Conservation (phyloP, 2,329 filamentous ascomycete genomes). For the Microascus cirrosus region DNA sequence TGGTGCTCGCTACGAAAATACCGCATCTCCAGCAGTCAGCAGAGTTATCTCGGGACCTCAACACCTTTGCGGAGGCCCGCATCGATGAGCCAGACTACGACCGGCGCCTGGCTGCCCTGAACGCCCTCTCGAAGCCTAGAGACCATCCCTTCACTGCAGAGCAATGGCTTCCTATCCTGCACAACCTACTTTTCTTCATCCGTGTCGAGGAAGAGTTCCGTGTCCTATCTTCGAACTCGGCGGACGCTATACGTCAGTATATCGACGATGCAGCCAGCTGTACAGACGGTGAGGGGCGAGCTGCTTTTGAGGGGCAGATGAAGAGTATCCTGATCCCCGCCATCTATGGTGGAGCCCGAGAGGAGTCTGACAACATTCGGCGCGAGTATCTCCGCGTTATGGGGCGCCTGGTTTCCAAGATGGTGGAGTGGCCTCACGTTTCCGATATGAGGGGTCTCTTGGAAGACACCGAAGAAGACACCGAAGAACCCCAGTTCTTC, state of each 20-base stretch:
- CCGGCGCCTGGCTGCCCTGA: constrained; percentile 66
- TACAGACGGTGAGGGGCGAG: constrained; percentile 20
- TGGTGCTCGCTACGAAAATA: constrained; percentile 57
- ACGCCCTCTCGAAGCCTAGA: constrained; percentile 52
- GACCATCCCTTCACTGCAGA: constrained; percentile 48
- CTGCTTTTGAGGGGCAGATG: constrained; percentile 47
- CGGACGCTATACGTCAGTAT: constrained; percentile 69
- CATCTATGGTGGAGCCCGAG: constrained; percentile 64
- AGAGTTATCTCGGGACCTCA: constrained; percentile 64
- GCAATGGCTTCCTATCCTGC: constrained; percentile 80
- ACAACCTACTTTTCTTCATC: constrained; percentile 84
- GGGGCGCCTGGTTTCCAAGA: constrained; percentile 62
- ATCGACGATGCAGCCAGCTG: constrained; percentile 49
- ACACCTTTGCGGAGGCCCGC: constrained; percentile 60
- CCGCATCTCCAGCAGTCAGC: constrained; percentile 51
- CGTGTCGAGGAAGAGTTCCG: constrained; percentile 80
- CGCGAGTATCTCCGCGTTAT: constrained; percentile 72
- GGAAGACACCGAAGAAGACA: constrained; percentile 50
- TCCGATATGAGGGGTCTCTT: constrained; percentile 65
- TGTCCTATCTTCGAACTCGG: constrained; percentile 69
- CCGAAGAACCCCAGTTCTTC: constrained; percentile 65
- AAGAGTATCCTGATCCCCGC: constrained; percentile 59
- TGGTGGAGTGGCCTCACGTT: constrained; percentile 60
- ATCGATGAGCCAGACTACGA: constrained; percentile 87
- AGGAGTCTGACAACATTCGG: constrained; percentile 73